A percentile compares a stretch with the other conserved stretches of the same genome.
phyloP scores from a whole-genome alignment of 2,329 filamentous ascomycete species.

The Aureobasidium sp. region DNA sequence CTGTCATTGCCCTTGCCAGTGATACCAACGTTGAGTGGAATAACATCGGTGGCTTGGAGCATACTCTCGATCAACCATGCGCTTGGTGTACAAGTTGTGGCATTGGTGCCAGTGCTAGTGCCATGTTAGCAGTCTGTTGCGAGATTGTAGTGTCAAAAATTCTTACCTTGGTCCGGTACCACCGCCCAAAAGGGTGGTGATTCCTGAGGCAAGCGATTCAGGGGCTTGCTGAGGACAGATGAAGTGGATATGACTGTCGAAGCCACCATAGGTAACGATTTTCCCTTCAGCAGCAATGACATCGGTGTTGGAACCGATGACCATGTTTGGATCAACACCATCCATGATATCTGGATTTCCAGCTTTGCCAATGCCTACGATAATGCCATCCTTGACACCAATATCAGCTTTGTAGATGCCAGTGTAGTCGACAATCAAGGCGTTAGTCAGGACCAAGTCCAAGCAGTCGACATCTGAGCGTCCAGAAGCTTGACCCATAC shows the following conservation, averaged over 20 bases:
- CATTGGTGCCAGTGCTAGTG: constrained; percentile 71
- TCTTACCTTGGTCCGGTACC: constrained; percentile 79
- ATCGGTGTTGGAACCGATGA: constrained; percentile 84
- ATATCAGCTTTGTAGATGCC: constrained; percentile 97
- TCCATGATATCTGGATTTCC: constrained; percentile 98
- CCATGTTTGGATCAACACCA: constrained; percentile 67
- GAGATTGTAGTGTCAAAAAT: no score
- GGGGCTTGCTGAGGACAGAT: constrained; percentile 90
- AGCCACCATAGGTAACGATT: constrained; percentile 83
- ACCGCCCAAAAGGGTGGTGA: constrained; percentile 86
- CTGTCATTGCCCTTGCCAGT: constrained; percentile 93
- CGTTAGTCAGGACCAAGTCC: constrained; percentile 84
- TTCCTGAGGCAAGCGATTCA: constrained; percentile 75
- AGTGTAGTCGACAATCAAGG: constrained; percentile 80
- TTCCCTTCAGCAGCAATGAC: constrained; percentile 85
- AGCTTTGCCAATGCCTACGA: constrained; percentile 86
- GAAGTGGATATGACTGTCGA: constrained; percentile 88
- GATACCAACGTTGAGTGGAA: constrained; percentile 84
- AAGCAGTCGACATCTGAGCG: constrained; percentile 63
- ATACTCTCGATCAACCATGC: constrained; percentile 78
- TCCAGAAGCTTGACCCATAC: constrained; percentile 89
- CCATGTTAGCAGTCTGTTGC: constrained; percentile 3
- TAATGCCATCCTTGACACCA: constrained; percentile 79
- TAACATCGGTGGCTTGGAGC: constrained; percentile 74
- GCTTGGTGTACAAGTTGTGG: constrained; percentile 88